These are phyloP conservation scores for Coprinellus micaceus DNA, from an alignment of 768 basidiomycete species.

Conservation along the genomic window DNA sequence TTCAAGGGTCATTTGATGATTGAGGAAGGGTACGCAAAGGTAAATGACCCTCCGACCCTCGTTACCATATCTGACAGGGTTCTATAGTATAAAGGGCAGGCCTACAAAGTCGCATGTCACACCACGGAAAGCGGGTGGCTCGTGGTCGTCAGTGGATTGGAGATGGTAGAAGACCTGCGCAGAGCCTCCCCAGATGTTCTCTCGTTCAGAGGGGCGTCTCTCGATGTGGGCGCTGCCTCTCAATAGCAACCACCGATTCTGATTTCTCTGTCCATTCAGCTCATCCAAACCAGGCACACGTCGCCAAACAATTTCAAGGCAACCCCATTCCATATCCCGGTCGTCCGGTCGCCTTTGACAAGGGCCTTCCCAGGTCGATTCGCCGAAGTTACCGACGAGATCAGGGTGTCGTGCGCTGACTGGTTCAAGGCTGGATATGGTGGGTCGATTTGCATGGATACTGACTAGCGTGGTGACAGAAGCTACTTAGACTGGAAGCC, in stretches of 20 bases:
- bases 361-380: constrained; percentile 28
- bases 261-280: constrained; percentile 8
- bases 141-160: constrained; percentile 22
- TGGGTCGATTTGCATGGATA: background rate
- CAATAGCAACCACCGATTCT: background rate
- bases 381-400: constrained; percentile 41
- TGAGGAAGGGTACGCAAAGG: background rate
- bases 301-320: constrained; percentile 22
- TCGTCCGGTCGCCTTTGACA: constrained; percentile 28
- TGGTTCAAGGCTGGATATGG: background rate
- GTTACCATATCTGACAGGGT: background rate
- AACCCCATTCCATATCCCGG: constrained; percentile 27
- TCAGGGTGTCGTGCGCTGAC: constrained; percentile 37
- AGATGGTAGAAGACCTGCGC: background rate
- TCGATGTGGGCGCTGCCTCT: background rate
- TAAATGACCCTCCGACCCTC: background rate
- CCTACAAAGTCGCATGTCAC: constrained; percentile 20
- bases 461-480: too few species aligned
- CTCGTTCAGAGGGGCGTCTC: background rate
- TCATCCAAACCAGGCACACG: constrained; percentile 26
- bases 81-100: constrained; percentile 16
- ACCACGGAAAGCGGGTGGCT: constrained; percentile 24
- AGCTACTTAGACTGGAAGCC: constrained; percentile 35
- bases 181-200: background rate
- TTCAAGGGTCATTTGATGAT: background rate